phyloP scores from a whole-genome alignment of 257 asterid genomes.

The Thymus quinquecostatus region DNA sequence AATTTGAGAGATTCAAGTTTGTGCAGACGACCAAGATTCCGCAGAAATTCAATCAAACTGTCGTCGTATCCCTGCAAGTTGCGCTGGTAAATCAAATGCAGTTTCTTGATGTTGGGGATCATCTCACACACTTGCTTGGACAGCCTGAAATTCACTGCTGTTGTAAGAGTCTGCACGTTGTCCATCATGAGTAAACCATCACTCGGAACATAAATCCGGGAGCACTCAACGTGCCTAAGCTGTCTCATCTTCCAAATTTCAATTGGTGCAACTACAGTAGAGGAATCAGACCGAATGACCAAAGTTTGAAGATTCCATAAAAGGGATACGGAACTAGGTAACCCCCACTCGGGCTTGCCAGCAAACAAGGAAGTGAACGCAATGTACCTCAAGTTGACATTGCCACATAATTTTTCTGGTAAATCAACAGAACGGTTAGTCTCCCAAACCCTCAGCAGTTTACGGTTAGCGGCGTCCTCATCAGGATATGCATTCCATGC shows the following conservation, averaged over 20 bases:
- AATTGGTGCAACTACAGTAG: not conserved
- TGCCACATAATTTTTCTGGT: not conserved
- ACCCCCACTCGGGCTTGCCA: too few relatives aligned
- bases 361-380: not conserved
- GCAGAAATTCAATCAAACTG: too few relatives aligned
- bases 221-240: not conserved
- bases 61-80: not conserved
- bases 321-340: not conserved
- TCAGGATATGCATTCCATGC: not conserved
- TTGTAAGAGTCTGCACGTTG: not conserved
- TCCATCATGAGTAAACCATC: not conserved
- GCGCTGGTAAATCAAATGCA: not conserved
- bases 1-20: too few relatives aligned
- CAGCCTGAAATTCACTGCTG: too few relatives aligned
- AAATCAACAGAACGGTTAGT: not conserved
- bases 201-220: too few relatives aligned
- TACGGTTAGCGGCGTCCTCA: not conserved
- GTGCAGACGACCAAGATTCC: too few relatives aligned
- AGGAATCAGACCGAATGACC: not conserved
- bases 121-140: too few relatives aligned
- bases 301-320: conserved; percentile 23
- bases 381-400: not conserved
- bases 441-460: not conserved
- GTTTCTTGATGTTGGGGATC: conserved; percentile 9
- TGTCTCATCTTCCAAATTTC: conserved; percentile 20